Percentiles rank a stretch among this genome's conserved stretches.
phyloP scores from a whole-genome alignment of 306 rosid genomes.

The Cicer bijugum region DNA sequence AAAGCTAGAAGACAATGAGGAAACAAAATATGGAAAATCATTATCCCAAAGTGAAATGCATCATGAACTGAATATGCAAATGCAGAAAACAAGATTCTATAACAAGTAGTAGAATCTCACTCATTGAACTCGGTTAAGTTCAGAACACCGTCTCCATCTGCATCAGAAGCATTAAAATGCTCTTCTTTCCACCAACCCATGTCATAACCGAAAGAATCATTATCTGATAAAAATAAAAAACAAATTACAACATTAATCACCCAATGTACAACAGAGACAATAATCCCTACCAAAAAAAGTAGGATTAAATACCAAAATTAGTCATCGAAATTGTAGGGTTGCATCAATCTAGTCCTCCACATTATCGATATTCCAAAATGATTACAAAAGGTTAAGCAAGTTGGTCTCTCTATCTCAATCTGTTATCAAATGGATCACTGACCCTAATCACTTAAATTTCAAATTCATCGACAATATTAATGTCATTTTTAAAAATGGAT shows the following conservation, averaged over 20 bases:
- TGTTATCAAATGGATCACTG: too few relatives aligned
- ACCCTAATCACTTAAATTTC: too few relatives aligned
- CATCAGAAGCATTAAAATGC: slow-evolving; percentile 93
- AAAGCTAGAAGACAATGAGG: slow-evolving; percentile 59
- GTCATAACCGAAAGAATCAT: slow-evolving; percentile 77
- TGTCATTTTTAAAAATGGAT: too few relatives aligned
- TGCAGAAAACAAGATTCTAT: slow-evolving; percentile 18
- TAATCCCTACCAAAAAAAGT: background rate
- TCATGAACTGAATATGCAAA: background rate
- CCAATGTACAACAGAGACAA: background rate
- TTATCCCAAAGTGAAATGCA: slow-evolving; percentile 31
- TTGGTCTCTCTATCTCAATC: too few relatives aligned
- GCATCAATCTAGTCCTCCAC: too few relatives aligned
- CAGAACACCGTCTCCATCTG: slow-evolving; percentile 76
- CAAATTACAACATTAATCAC: slow-evolving; percentile 39
- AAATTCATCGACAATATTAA: too few relatives aligned
- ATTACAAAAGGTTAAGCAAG: too few relatives aligned
- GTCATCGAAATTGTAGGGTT: too few relatives aligned
- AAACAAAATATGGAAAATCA: background rate
- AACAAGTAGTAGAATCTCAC: slow-evolving; percentile 58
- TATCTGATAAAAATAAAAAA: slow-evolving; percentile 48
- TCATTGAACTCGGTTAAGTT: slow-evolving; percentile 90
- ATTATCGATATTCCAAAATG: too few relatives aligned
- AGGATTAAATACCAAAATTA: too few relatives aligned
- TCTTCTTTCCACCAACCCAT: slow-evolving; percentile 99